Base-by-base conservation (phyloP, 2,329 filamentous ascomycete genomes). In the Emergomyces orientalis region DNA sequence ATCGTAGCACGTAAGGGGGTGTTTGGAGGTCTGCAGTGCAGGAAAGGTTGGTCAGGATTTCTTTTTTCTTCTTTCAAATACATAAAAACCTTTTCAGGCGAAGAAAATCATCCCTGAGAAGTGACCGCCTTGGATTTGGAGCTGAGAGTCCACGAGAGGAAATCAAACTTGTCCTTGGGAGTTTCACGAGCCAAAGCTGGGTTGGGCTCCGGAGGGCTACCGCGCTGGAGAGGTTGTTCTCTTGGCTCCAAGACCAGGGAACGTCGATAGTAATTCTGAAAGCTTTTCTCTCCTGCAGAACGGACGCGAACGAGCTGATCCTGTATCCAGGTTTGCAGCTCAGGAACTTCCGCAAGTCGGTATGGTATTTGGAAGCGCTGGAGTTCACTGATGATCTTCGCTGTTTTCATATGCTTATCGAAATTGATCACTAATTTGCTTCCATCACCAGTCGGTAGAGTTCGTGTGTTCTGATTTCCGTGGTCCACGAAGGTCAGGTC, bases 301-400 rank as follows among this genome's bases (percentile, higher is more conserved):
- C 89, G 88, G 55, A 97, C 90, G 34, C 88, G 86, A 56, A 85
- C 79, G 59, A 97, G 86, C 74, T 97, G 89, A 27, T 85, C 82
- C 65, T 92, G 85, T 74, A 99, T 86, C 93, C 93, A 99, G 30
- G 93, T 88, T 73, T 97, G 93, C 73, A 99, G 83, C 69, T 97
- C 93, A 0, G 89, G 86, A 3, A 97, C 81, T 71, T 94, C 88
- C 1, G 84, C 83, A 22, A 99, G 83, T 7, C 88, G 85, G 74
- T 97, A 97, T 0, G 92, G 91, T 25, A 96, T 90, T 76, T 99
- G 94, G 79, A 97, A 97, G 22, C 92, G 88, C 74, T 99, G 94
- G 8, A 99, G 84, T 70, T 97, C 93, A 66, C 90, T 90, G 70
- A 99, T 96, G 72, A 97, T 95, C 76, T 92, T 94, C 55, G 93